A percentile compares a stretch with the other conserved stretches of the same genome.
These are phyloP conservation scores for Dorcoceras hygrometricum DNA, from an alignment of 257 asterid genomes.

Conservation along the genomic window DNA sequence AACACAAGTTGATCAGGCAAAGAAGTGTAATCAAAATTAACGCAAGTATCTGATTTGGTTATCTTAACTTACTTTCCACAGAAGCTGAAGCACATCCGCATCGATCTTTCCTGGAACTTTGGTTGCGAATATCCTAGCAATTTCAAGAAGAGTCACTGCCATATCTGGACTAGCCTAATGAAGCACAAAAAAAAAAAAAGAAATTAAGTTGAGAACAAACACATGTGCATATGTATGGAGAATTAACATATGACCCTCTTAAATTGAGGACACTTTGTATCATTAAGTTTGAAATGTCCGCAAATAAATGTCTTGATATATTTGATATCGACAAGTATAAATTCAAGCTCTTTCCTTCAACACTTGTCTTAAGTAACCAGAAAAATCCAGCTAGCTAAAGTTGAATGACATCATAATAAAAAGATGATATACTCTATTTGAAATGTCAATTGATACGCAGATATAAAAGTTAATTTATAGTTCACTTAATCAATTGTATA, in stretches of 20 bases:
- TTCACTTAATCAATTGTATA: background rate
- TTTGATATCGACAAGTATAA: background rate
- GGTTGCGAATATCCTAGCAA: slow-evolving; percentile 95
- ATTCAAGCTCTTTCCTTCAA: background rate
- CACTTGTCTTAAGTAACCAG: background rate
- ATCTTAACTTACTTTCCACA: slow-evolving; percentile 80
- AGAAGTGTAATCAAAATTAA: slow-evolving; percentile 24
- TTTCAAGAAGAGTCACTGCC: slow-evolving; percentile 99
- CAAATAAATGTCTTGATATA: background rate
- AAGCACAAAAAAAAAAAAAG: slow-evolving; percentile 29
- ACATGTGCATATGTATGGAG: slow-evolving; percentile 9
- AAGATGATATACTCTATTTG: too few relatives aligned
- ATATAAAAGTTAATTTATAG: too few relatives aligned
- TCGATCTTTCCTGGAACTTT: slow-evolving; percentile 99
- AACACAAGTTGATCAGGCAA: slow-evolving; percentile 26
- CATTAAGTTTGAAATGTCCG: slow-evolving; percentile 3
- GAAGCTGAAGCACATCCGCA: slow-evolving; percentile 96
- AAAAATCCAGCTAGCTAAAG: background rate
- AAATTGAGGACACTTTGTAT: slow-evolving; percentile 1
- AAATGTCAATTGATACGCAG: background rate
- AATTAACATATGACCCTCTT: slow-evolving; percentile 1
- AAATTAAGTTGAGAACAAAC: slow-evolving; percentile 19
- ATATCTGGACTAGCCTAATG: slow-evolving; percentile 96
- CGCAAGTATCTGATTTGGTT: slow-evolving; percentile 18
- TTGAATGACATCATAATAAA: too few relatives aligned